Percentiles rank a stretch among this genome's conserved stretches.
These are phyloP conservation scores for Austroboletus eburneus DNA, from an alignment of 768 basidiomycete genomes.

Conservation along the genomic window DNA sequence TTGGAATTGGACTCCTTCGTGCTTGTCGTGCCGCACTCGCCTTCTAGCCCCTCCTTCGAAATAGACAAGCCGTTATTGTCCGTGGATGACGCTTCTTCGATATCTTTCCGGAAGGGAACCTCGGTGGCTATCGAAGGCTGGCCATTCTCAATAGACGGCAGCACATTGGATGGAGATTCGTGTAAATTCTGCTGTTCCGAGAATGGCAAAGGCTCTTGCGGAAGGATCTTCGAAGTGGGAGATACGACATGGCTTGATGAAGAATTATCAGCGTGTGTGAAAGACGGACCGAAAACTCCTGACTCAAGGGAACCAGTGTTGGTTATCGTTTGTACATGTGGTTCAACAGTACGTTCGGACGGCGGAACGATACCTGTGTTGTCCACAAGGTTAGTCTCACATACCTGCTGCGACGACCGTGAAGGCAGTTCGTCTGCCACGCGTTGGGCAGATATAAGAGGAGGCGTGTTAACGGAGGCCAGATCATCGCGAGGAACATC, in stretches of 20 bases:
- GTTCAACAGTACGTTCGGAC: neutral
- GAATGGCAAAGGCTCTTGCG: constrained; percentile 30
- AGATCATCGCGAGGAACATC: neutral
- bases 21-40: constrained; percentile 34
- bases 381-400: constrained; percentile 2
- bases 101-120: neutral
- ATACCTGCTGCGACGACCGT: constrained; percentile 17
- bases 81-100: neutral
- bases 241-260: neutral
- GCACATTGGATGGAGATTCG: constrained; percentile 23
- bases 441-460: constrained; percentile 8
- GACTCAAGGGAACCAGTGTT: constrained; percentile 1
- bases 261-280: constrained; percentile 4
- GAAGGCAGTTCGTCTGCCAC: constrained; percentile 23
- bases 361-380: constrained; percentile 5
- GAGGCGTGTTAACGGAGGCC: constrained; percentile 1
- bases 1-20: constrained; percentile 2
- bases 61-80: neutral
- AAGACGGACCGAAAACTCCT: neutral
- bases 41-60: constrained; percentile 10
- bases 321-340: constrained; percentile 5
- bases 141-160: constrained; percentile 20
- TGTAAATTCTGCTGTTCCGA: constrained; percentile 37
- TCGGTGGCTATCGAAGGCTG: constrained; percentile 11
- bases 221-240: neutral